Base-by-base conservation (phyloP, 306 rosid species). In the Quercus parvula region DNA sequence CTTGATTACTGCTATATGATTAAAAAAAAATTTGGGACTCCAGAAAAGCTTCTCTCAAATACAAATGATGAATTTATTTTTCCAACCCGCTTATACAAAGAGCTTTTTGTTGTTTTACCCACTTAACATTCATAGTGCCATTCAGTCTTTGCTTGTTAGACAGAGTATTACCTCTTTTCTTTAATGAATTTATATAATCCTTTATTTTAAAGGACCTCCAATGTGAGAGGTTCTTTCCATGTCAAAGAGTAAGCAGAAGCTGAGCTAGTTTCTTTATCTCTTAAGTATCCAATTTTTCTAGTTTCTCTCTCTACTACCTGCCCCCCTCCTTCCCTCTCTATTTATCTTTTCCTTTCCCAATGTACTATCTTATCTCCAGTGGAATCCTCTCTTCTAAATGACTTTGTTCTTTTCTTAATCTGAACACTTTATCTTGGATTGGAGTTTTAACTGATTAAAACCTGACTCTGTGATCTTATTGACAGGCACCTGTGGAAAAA, bases 401-500 rank as follows among this genome's bases (percentile, higher is more conserved):
- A 22, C 30, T 22, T 22, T 58, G 14, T 58, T 19, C 10, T 58
- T 58, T 58, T 58, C 30, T 9, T 58, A 58, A 58, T 8, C 64
- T 27, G 22, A 22, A 58, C 30, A 58, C 25, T 22, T 11, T 27
- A 24, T 12, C 9, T 57, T 57, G 12, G 28, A 19, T 66, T 77
- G 75, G 83, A 55, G 79, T 64, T 52, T 46, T 76, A 46, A 54
- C 35, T 68, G n/a, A 59, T 7, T 56, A 51, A 41, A 19, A 76
- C 63, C 27, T 68, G 30, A 44, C 74, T 75, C 27, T 54, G 61
- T 72, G 77, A 49, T 78, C 59, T 76, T 76, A 27, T 78, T 61
- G 66, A 63, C 86, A 94, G 97, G 89, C 76, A 81, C 84, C 93
- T 31, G 14, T 56, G 58, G 85, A 86, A 19, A 91, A 86, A 67